A percentile compares a stretch with the other conserved stretches of the same genome.
phyloP scores from a whole-genome alignment of 1,284 basidiomycete species.

The Cutaneotrichosporon dermatis region DNA sequence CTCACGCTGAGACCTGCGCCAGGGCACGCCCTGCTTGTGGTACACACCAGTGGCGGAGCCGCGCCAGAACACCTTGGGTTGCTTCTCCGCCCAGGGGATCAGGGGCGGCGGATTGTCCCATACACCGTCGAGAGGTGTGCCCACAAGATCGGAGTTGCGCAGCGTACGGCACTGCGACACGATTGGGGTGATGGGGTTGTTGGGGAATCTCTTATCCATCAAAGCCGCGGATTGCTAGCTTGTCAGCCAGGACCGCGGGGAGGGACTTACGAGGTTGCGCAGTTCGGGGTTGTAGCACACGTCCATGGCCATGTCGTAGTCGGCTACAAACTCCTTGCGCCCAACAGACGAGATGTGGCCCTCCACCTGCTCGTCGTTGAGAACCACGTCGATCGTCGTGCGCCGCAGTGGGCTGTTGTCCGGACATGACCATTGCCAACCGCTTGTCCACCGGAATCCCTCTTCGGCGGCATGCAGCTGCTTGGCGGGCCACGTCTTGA shows the following conservation, averaged over 20 bases:
- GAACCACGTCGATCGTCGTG: conserved; percentile 25
- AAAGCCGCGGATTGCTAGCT: conserved; percentile 12
- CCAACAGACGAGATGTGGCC: neutral
- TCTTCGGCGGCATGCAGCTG: conserved; percentile 33
- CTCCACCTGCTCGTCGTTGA: conserved; percentile 27
- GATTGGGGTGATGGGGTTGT: conserved; percentile 19
- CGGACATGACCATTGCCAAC: conserved; percentile 42
- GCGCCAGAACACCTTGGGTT: conserved; percentile 30
- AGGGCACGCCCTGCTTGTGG: conserved; percentile 41
- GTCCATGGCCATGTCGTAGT: conserved; percentile 33
- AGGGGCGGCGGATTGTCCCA: conserved; percentile 7
- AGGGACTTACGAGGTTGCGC: conserved; percentile 27
- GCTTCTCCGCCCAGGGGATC: conserved; percentile 44
- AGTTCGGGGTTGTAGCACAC: conserved; percentile 41
- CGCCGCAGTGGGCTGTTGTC: conserved; percentile 30
- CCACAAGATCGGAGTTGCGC: conserved; percentile 35
- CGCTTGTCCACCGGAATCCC: conserved; percentile 32
- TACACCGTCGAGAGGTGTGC: conserved; percentile 37
- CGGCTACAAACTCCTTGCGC: conserved; percentile 35
- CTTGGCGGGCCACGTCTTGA: conserved; percentile 29
- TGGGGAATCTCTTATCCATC: conserved; percentile 10
- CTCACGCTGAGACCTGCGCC: conserved; percentile 48
- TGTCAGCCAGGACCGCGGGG: no score
- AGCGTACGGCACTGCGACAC: conserved; percentile 19
- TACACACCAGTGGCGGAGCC: conserved; percentile 50